phyloP scores from a whole-genome alignment of 2,329 filamentous ascomycete species.

The Diaporthe sp. region DNA sequence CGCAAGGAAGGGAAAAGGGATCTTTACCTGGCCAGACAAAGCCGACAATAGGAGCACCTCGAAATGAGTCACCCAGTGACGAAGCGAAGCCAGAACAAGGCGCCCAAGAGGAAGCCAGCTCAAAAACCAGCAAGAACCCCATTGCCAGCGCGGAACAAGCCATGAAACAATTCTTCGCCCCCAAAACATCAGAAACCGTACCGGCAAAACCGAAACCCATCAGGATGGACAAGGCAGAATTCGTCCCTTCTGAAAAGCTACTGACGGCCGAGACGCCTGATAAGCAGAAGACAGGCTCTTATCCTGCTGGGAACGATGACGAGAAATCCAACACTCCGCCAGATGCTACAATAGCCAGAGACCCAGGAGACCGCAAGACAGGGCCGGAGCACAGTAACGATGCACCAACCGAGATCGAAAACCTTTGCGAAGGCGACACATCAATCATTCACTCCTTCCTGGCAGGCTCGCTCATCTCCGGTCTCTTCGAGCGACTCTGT shows the following conservation, averaged over 20 bases:
- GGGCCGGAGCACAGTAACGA: slow-evolving; percentile 38
- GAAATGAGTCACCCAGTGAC: slow-evolving; percentile 6
- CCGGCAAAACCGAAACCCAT: background rate
- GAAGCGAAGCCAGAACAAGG: background rate
- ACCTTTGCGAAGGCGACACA: slow-evolving; percentile 85
- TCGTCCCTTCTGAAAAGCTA: slow-evolving; percentile 15
- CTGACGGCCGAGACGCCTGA: slow-evolving; percentile 26
- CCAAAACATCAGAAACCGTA: background rate
- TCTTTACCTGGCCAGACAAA: background rate
- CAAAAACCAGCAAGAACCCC: background rate
- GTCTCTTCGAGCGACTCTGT: slow-evolving; percentile 76
- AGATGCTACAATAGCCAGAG: background rate
- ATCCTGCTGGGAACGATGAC: background rate
- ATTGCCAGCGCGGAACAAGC: background rate
- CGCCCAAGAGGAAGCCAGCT: background rate
- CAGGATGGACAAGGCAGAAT: background rate
- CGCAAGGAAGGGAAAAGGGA: slow-evolving; percentile 9
- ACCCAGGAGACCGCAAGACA: slow-evolving; percentile 7
- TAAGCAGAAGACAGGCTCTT: background rate
- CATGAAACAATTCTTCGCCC: background rate
- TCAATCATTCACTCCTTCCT: slow-evolving; percentile 78
- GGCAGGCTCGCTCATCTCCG: slow-evolving; percentile 61
- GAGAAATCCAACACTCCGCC: background rate
- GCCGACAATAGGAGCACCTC: background rate
- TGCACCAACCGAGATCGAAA: slow-evolving; percentile 50